Evolutionary conservation across 768 basidiomycete species (phyloP).

Genomic region (Leccinum olivaceopallidum): DNA sequence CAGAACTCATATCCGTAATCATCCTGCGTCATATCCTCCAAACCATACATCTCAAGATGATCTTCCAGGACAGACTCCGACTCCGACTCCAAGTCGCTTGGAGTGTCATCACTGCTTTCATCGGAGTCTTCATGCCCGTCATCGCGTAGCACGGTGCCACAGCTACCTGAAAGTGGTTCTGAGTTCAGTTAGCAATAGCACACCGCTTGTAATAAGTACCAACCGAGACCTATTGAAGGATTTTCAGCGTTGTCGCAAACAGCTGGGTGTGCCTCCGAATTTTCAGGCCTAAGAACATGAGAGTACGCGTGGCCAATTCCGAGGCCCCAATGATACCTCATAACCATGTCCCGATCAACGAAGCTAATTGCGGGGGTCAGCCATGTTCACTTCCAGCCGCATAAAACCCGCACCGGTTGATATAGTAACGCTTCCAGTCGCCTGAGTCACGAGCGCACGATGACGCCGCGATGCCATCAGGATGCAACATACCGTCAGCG

Average conservation of each 20-base stretch:
- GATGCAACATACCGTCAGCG: background rate
- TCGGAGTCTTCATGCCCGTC: background rate
- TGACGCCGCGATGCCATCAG: background rate
- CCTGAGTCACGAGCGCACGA: no score
- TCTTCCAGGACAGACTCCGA: background rate
- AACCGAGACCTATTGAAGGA: background rate
- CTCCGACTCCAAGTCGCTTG: background rate
- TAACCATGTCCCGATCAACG: background rate
- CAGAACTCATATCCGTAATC: background rate
- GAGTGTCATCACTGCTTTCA: background rate
- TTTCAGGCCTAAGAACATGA: background rate
- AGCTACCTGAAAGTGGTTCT: background rate
- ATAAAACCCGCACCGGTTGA: background rate
- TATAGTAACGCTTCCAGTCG: conserved; percentile 1
- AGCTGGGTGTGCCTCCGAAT: background rate
- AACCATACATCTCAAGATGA: background rate
- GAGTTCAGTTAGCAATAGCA: background rate
- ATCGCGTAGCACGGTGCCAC: background rate
- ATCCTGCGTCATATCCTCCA: background rate
- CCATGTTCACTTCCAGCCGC: background rate
- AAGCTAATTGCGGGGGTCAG: background rate
- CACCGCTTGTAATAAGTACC: background rate
- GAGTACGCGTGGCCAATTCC: background rate
- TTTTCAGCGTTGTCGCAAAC: background rate
- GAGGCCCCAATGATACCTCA: background rate